Evolutionary conservation across 2,329 filamentous ascomycete genomes (phyloP).

Genomic region (Didymella glomerata): DNA sequence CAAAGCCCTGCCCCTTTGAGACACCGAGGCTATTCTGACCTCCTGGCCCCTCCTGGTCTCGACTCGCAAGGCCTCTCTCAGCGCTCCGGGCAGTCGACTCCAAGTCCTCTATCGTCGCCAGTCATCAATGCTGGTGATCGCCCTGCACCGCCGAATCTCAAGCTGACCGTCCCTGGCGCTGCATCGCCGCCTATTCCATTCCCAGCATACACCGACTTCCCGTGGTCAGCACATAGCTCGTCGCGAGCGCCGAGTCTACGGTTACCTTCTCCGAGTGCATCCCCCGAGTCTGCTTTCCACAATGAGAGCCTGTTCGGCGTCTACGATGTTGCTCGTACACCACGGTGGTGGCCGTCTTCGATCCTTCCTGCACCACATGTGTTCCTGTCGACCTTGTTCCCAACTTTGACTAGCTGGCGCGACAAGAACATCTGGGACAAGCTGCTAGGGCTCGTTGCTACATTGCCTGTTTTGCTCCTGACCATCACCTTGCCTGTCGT

Average conservation of each 20-base stretch:
- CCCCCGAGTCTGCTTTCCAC: conserved; percentile 60
- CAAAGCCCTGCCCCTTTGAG: conserved; percentile 40
- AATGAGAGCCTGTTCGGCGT: conserved; percentile 55
- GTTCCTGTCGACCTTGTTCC: conserved; percentile 79
- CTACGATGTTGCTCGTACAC: conserved; percentile 52
- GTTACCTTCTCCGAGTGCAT: conserved; percentile 61
- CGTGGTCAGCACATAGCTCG: conserved; percentile 51
- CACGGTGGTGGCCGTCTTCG: conserved; percentile 83
- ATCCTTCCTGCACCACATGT: conserved; percentile 76
- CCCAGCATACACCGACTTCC: conserved; percentile 69
- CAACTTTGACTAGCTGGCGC: conserved; percentile 82
- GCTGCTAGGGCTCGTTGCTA: conserved; percentile 79
- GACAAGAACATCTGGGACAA: conserved; percentile 88
- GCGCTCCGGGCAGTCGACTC: conserved; percentile 31
- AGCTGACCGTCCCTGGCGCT: conserved; percentile 53
- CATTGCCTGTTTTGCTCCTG: conserved; percentile 89
- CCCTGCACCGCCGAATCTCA: conserved; percentile 49
- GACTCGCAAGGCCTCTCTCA: conserved; percentile 27
- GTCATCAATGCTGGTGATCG: conserved; percentile 32
- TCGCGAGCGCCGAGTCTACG: conserved; percentile 65
- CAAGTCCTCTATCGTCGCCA: conserved; percentile 42
- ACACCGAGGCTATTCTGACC: conserved; percentile 33
- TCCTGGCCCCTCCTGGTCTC: conserved; percentile 53
- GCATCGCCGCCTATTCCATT: conserved; percentile 68
- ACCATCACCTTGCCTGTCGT: conserved; percentile 92